Conservation (phyloP, 1,284 basidiomycete species). For the Heliocybe sulcata region DNA sequence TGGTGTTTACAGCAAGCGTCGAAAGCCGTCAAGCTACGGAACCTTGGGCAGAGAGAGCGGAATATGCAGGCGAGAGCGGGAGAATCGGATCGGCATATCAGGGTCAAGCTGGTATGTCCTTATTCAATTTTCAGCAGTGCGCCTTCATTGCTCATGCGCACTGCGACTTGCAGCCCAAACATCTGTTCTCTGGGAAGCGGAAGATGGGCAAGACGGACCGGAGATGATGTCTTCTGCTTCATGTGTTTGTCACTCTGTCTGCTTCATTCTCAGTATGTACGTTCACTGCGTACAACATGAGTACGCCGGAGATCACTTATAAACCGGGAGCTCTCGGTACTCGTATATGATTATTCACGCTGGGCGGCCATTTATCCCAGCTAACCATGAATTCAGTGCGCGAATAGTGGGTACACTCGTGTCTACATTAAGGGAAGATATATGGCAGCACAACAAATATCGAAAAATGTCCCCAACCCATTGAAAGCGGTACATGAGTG, state of each 20-base stretch:
- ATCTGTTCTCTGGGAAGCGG: slow-evolving; percentile 85
- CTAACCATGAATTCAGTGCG: neutral
- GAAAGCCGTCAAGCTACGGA: slow-evolving; percentile 75
- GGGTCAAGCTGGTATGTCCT: slow-evolving; percentile 65
- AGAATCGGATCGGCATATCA: slow-evolving; percentile 81
- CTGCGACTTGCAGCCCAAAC: slow-evolving; percentile 56
- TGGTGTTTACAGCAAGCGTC: slow-evolving; percentile 54
- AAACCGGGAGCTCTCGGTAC: no score
- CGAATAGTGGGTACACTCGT: neutral
- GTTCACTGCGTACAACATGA: no score
- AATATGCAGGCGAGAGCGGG: slow-evolving; percentile 87
- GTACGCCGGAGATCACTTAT: no score
- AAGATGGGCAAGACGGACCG: slow-evolving; percentile 83
- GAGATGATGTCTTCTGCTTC: slow-evolving; percentile 36
- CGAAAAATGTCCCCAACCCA: neutral
- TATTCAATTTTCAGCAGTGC: slow-evolving; percentile 19
- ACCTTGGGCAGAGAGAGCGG: slow-evolving; percentile 78
- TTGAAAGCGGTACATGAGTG: neutral
- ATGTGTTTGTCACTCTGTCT: slow-evolving; percentile 1
- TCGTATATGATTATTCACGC: no score
- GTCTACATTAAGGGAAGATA: neutral
- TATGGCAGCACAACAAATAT: neutral
- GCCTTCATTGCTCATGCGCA: slow-evolving; percentile 4
- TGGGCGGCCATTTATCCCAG: no score
- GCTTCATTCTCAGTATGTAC: neutral